A percentile compares a stretch with the other conserved stretches of the same genome.
Evolutionary conservation across 495 filamentous ascomycete genomes (phyloP).

Genomic region (Penicillium steckii): DNA sequence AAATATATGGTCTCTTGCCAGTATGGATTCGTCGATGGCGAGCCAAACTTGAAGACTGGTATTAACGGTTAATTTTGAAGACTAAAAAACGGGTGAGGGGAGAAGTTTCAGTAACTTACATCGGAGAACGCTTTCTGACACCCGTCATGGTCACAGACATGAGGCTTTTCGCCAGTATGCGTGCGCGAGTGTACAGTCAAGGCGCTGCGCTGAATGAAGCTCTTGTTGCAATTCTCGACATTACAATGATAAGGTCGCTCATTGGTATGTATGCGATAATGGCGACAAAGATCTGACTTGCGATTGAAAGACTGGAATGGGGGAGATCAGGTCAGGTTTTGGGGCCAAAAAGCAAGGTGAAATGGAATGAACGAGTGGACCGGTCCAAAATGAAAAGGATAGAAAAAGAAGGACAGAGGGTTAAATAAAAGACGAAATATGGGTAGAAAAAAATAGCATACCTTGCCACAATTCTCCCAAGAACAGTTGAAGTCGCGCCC

Average conservation of each 20-base stretch:
- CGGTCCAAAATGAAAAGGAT: not conserved
- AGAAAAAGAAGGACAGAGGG: not conserved
- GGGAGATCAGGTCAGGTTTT: constrained; percentile 3
- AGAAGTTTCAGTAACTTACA: constrained; percentile 48
- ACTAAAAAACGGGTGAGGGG: not conserved
- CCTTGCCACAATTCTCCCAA: constrained; percentile 49
- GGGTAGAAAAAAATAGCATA: constrained; percentile 22
- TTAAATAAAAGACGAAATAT: not conserved
- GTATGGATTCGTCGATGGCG: constrained; percentile 86
- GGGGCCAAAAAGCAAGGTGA: not conserved
- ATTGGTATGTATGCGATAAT: constrained; percentile 89
- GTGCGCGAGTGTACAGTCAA: constrained; percentile 84
- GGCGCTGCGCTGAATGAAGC: constrained; percentile 87
- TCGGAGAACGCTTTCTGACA: constrained; percentile 87
- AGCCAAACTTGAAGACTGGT: constrained; percentile 81
- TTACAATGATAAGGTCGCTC: constrained; percentile 79
- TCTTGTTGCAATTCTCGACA: constrained; percentile 72
- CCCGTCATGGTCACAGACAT: constrained; percentile 74
- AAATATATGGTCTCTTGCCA: constrained; percentile 81
- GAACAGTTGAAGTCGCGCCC: constrained; percentile 49
- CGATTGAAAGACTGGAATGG: constrained; percentile 84
- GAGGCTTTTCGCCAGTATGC: constrained; percentile 88
- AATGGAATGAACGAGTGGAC: too few relatives aligned
- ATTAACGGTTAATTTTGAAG: constrained; percentile 1
- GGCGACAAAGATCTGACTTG: constrained; percentile 86